phyloP scores from a whole-genome alignment of 2,329 filamentous ascomycete genomes.

The Tolypocladium guangdongense region DNA sequence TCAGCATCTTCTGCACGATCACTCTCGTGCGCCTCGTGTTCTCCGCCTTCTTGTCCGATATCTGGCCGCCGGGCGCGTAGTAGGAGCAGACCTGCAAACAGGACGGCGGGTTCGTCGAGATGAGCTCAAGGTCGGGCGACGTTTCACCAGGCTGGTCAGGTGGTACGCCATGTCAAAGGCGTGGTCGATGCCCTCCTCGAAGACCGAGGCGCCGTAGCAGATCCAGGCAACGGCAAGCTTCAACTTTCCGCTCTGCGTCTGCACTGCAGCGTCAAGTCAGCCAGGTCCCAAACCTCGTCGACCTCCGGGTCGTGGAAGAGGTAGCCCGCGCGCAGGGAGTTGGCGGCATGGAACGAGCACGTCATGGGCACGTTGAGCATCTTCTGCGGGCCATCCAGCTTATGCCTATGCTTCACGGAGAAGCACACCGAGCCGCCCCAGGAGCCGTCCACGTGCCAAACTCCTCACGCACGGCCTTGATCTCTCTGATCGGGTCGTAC shows the following conservation, averaged over 20 bases:
- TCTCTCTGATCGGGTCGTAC: conserved; percentile 66
- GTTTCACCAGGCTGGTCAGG: conserved; percentile 48
- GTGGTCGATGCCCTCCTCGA: conserved; percentile 54
- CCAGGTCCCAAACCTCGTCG: conserved; percentile 71
- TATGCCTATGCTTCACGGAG: conserved; percentile 47
- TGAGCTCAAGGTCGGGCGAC: conserved; percentile 52
- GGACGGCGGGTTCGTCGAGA: conserved; percentile 66
- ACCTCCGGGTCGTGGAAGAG: conserved; percentile 55
- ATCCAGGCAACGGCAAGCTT: conserved; percentile 84
- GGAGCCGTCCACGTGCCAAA: conserved; percentile 76
- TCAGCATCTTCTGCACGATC: conserved; percentile 36
- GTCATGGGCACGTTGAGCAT: conserved; percentile 89
- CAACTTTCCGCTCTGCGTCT: conserved; percentile 74
- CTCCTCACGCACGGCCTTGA: conserved; percentile 58
- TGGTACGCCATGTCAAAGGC: conserved; percentile 62
- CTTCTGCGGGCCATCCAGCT: conserved; percentile 79
- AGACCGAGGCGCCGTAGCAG: conserved; percentile 72
- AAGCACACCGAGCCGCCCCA: conserved; percentile 86
- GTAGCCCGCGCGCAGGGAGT: conserved; percentile 79
- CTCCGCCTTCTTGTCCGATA: conserved; percentile 28
- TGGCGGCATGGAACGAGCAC: conserved; percentile 76
- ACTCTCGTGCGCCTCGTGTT: conserved; percentile 38
- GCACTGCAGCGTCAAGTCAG: conserved; percentile 86
- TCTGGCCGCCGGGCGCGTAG: conserved; percentile 47
- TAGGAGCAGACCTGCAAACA: conserved; percentile 96